Percentiles rank a stretch among this genome's conserved stretches.
These are phyloP conservation scores for Aspergillus aculeatinus DNA, from an alignment of 2,329 filamentous ascomycete genomes.

Conservation along the genomic window DNA sequence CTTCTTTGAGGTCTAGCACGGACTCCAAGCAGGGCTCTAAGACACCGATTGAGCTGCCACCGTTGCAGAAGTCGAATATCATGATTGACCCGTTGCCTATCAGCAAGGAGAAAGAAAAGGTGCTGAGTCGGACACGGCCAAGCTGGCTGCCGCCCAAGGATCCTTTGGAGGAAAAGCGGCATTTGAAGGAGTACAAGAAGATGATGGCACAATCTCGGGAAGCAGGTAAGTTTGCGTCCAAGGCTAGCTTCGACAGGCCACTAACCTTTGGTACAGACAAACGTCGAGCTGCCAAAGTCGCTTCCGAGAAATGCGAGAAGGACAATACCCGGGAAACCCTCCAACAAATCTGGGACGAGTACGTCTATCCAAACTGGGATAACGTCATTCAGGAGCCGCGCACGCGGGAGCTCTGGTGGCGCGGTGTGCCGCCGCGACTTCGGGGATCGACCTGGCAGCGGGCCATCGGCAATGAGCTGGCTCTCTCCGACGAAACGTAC, in stretches of 20 bases:
- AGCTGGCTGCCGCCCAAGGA: constrained; percentile 69
- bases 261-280: constrained; percentile 43
- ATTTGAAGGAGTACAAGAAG: constrained; percentile 70
- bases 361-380: constrained; percentile 61
- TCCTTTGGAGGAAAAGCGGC: constrained; percentile 84
- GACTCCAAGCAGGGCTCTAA: constrained; percentile 40
- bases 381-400: constrained; percentile 53
- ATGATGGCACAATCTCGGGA: constrained; percentile 65
- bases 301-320: constrained; percentile 50
- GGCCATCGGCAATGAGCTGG: constrained; percentile 62
- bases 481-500: constrained; percentile 56
- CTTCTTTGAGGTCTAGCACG: constrained; percentile 36
- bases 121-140: constrained; percentile 65
- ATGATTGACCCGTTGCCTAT: constrained; percentile 66
- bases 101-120: constrained; percentile 65
- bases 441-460: constrained; percentile 60
- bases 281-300: constrained; percentile 49
- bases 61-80: constrained; percentile 61
- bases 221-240: constrained; percentile 45
- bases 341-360: constrained; percentile 61
- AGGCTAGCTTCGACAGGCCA: background rate
- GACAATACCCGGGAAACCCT: constrained; percentile 54
- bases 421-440: constrained; percentile 57
- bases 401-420: constrained; percentile 64
- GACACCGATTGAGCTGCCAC: constrained; percentile 54